Evolutionary conservation across 108 stramenopile genomes (phyloP), one percentile per base, ranked within the genome.

Genomic region (Seminavis robusta): DNA sequence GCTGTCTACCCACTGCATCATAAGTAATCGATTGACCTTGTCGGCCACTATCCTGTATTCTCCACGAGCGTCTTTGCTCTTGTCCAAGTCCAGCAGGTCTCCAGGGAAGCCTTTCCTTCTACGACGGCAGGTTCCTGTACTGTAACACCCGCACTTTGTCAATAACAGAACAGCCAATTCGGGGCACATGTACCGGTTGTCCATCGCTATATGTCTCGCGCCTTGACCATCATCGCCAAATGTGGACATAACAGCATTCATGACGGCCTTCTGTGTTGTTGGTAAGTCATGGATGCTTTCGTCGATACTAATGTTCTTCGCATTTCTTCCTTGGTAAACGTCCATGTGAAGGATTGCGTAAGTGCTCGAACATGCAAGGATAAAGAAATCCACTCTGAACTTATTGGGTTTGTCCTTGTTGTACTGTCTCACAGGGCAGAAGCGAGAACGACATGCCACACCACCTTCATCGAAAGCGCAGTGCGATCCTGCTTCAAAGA

Each of bases 391-490:
- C 6, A 55, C 54, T 7, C 37, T 9, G 4, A 52, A 62, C 24
- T 62, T 62, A 6, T 62, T 15, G 9, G 61, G 61, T 42, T 62
- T 62, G 51, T 52, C 51, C 33, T 62, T 62, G 36, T 52, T 62
- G 61, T 52, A 62, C 24, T 62, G 51, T 3, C 50, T 31, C 2
- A 62, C 61, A 24, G 50, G 33, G 24, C 44, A 45, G 16, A n/a
- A 38, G 7, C 28, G 10, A 1, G 34, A 52, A 3, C 61, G 47
- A 20, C 28, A 52, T 7, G 33, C 50, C 41, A 62, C 51, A 11
- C 61, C 50, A 3, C 61, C 61, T 43, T 62, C 49, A 37, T 62
- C 40, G 17, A 62, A 52, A 19, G 28, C 30, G 38, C 51, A 29
- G 21, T 62, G 40, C 9, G 2, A 4, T 20, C 23, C 20, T 3